These are phyloP conservation scores for Hygrocybe coccinea DNA, from an alignment of 768 basidiomycete genomes.

Conservation along the genomic window DNA sequence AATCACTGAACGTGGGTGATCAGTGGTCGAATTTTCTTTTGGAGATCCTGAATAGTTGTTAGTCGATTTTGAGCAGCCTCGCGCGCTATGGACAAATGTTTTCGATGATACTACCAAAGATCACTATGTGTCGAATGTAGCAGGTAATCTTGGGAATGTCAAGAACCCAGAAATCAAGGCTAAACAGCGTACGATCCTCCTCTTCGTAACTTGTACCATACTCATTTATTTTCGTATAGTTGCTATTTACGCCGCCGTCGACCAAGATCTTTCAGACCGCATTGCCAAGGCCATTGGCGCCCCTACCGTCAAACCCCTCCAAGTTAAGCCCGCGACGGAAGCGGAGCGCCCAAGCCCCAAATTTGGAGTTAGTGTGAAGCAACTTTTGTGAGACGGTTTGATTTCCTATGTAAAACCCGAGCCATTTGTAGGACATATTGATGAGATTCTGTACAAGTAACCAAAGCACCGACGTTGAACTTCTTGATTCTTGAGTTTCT, in stretches of 20 bases:
- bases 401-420: no score
- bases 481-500: no score
- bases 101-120: constrained; percentile 56
- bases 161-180: constrained; percentile 58
- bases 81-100: constrained; percentile 63
- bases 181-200: constrained; percentile 54
- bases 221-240: constrained; percentile 36
- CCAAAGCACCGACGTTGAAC: no score
- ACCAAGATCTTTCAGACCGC: constrained; percentile 68
- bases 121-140: constrained; percentile 63
- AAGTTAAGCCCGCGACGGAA: constrained; percentile 55
- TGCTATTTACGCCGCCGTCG: constrained; percentile 74
- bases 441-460: no score
- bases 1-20: constrained; percentile 70
- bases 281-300: constrained; percentile 72
- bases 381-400: background rate
- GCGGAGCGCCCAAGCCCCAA: constrained; percentile 46
- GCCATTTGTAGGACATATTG: no score
- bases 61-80: constrained; percentile 87
- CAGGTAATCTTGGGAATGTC: constrained; percentile 55
- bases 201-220: background rate
- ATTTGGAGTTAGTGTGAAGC: constrained; percentile 1
- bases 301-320: constrained; percentile 52
- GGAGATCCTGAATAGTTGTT: background rate
- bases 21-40: background rate